Base-by-base conservation (phyloP, 345 rosid species). In the Camelina laxa region DNA sequence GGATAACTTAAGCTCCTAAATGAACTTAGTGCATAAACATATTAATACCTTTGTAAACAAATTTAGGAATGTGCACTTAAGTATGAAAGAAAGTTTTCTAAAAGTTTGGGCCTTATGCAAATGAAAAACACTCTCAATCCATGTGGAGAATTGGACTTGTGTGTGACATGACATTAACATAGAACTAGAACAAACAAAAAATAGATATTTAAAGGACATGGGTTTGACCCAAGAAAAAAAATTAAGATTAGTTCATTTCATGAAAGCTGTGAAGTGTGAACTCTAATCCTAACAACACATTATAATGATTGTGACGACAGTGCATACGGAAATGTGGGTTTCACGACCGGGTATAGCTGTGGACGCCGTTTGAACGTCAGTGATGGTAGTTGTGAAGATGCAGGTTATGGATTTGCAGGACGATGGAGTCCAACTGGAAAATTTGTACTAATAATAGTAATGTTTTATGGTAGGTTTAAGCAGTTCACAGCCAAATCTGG, bases 301-400 rank as follows among this genome's bases (percentile, higher is more conserved):
- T 14, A 3, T 24, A 38, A 21, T 19, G 12, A 17, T 11, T 54
- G 35, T 70, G 6, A 14, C 9, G 39, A 65, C 66, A 87, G 93
- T 27, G 89, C 94, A 53, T 85, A 82, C 42, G 97, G 97, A 19
- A 91, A 87, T 65, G 94, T 84, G 2, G 94, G 97, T 2, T 81
- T 85, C 63, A 80, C 94, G 6, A 81, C 78, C 2, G 90, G 94
- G 0, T 86, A 88, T 9, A 81, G 91, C 54, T 88, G 97, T 62
- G 61, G 83, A 41, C 68, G 84, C 50, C 82, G 63, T 19, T 20
- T 89, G 13, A 38, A 82, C 4, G 4, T 14, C 3, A 33, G 55
- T 0, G 76, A 60, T 2, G 67, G 30, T 50, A 17, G 27, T 1
- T 88, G 94, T 66, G 30, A 20, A 31, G 91, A 87, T 47, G 60